Conservation (phyloP, 495 filamentous ascomycete species). For the Viridothelium virens region DNA sequence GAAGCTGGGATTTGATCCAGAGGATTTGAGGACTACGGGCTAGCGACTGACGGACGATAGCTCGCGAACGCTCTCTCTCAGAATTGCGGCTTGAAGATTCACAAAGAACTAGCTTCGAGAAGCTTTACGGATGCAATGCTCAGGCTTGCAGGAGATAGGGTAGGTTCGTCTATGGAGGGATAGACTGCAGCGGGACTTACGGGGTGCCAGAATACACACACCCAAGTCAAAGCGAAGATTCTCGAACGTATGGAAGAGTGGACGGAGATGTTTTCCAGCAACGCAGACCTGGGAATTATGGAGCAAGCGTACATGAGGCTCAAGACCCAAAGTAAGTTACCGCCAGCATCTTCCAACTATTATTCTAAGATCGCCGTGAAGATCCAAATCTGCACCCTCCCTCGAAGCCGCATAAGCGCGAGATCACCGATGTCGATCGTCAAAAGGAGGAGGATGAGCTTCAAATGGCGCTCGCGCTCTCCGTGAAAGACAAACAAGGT, state of each 20-base stretch:
- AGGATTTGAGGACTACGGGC: not conserved
- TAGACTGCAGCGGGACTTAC: not conserved
- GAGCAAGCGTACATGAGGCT: constrained; percentile 86
- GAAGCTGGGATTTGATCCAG: not conserved
- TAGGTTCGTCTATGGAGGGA: constrained; percentile 25
- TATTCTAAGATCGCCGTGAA: constrained; percentile 21
- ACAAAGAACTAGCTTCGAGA: constrained; percentile 85
- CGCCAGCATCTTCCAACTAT: not conserved
- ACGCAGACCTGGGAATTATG: constrained; percentile 95
- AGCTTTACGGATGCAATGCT: constrained; percentile 94
- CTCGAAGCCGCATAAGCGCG: constrained; percentile 81
- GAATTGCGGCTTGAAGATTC: constrained; percentile 86
- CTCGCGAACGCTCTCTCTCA: constrained; percentile 91
- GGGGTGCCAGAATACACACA: constrained; percentile 68
- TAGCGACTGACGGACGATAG: constrained; percentile 37
- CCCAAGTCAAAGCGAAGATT: constrained; percentile 94
- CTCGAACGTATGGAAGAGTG: constrained; percentile 93
- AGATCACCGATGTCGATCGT: constrained; percentile 82
- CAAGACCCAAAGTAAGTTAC: constrained; percentile 59
- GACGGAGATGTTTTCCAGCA: constrained; percentile 85
- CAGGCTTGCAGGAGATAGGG: constrained; percentile 78
- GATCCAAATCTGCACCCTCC: constrained; percentile 90
- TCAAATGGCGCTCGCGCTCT: constrained; percentile 89
- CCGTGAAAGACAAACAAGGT: constrained; percentile 67
- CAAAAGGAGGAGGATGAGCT: constrained; percentile 96